These are phyloP conservation scores for California macrophylla DNA, from an alignment of 441 rosid genomes.

Conservation along the genomic window DNA sequence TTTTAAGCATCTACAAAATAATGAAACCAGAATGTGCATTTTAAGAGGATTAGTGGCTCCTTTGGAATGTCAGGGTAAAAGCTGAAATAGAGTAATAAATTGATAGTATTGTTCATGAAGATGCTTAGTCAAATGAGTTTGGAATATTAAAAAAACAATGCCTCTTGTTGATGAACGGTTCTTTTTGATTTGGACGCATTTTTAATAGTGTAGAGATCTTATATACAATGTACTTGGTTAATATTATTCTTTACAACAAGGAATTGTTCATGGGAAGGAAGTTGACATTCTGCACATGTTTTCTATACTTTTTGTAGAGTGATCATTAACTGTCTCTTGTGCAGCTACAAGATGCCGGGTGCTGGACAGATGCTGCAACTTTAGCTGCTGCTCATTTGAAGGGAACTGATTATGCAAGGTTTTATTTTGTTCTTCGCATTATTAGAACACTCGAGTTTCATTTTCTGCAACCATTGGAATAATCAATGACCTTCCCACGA, in stretches of 20 bases:
- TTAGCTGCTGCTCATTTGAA: slow-evolving; percentile 88
- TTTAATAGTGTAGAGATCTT: neutral
- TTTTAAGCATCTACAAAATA: too few relatives aligned
- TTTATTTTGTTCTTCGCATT: slow-evolving; percentile 7
- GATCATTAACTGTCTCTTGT: slow-evolving; percentile 14
- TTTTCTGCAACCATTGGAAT: neutral
- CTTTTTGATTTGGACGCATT: neutral
- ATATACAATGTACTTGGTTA: neutral
- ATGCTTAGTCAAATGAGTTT: neutral
- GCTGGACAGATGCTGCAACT: slow-evolving; percentile 98
- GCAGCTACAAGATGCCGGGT: slow-evolving; percentile 98
- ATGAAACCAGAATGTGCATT: too few relatives aligned
- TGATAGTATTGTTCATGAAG: neutral
- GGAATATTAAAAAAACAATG: neutral
- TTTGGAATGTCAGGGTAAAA: too few relatives aligned
- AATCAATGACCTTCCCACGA: neutral
- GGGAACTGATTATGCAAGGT: slow-evolving; percentile 99
- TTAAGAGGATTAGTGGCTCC: too few relatives aligned
- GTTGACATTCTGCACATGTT: neutral
- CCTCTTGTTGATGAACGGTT: neutral
- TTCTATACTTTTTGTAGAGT: neutral
- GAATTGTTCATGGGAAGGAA: neutral
- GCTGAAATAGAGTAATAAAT: too few relatives aligned
- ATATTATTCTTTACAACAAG: neutral
- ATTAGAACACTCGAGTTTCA: neutral